Percentiles rank a stretch among this genome's conserved stretches.
phyloP scores from a whole-genome alignment of 352 stramenopile species.

The Globisporangium megalacanthum region DNA sequence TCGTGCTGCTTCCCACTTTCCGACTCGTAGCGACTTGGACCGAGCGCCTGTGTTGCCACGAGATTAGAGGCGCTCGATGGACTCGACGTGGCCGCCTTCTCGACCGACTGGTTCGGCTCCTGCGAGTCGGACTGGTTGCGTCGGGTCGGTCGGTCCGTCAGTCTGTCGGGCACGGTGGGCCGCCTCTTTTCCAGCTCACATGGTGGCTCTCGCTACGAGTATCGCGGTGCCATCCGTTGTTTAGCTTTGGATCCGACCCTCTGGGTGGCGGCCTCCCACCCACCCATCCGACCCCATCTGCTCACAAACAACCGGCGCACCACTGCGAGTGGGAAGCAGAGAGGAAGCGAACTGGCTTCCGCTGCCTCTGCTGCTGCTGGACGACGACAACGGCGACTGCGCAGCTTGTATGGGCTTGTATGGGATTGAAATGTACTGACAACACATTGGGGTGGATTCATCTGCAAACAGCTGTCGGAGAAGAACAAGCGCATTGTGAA shows the following conservation, averaged over 20 bases:
- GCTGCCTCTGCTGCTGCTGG: not conserved
- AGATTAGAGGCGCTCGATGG: constrained; percentile 37
- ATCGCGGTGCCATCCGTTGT: constrained; percentile 71
- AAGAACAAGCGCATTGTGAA: constrained; percentile 98
- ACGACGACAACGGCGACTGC: not conserved
- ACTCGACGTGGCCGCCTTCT: not conserved
- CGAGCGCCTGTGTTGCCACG: constrained; percentile 83
- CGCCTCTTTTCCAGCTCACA: constrained; percentile 78
- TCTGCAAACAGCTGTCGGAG: constrained; percentile 86
- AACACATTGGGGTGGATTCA: not conserved
- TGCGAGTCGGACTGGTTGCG: too few relatives aligned
- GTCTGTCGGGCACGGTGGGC: not conserved
- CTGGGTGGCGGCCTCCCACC: not conserved
- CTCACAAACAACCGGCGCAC: constrained; percentile 1
- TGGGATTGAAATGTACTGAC: not conserved
- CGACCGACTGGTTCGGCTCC: not conserved
- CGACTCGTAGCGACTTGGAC: constrained; percentile 45
- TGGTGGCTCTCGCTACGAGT: constrained; percentile 62
- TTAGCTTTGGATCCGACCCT: constrained; percentile 32
- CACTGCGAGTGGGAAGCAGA: not conserved
- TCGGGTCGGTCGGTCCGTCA: not conserved
- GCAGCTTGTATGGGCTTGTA: not conserved
- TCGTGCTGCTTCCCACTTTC: not conserved
- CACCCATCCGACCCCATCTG: not conserved
- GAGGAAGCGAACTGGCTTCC: too few relatives aligned